Evolutionary conservation across 139 green algal species (phyloP), one percentile per base, ranked within the genome.

Genomic region (Closterium sp.): DNA sequence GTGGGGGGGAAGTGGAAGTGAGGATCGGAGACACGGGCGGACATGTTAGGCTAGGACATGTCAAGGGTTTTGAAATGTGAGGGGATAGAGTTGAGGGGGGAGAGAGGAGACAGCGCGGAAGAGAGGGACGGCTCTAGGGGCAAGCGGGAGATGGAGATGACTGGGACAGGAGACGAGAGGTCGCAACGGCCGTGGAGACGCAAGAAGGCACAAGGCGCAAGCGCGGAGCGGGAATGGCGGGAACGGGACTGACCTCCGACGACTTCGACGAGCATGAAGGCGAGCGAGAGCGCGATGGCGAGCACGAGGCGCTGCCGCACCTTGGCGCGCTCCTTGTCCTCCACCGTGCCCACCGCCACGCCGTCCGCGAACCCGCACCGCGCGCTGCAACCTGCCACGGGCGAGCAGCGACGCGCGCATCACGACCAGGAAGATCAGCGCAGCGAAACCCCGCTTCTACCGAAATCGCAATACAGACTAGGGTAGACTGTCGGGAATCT

Each of bases 191-290:
- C n/a, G n/a, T n/a, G 86, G 30, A 55, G 32, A 12, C n/a, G 21
- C 30, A 89, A 38, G 30, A 86, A 16, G n/a, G 32, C 19, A 33
- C 32, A 12, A 3, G 33, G 66, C 28, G 3, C n/a, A 25, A 66
- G 84, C 31, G 69, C 23, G 89, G 31, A 69, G 89, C 43, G 84
- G 76, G 55, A 91, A 21, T 21, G 28, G 25, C 21, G 89, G 28
- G 31, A 28, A n/a, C 16, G 4, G 12, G 34, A 33, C 31, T 91
- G 21, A 93, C 90, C 90, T 93, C 90, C 90, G 8, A 93, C 34
- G 30, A 93, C 38, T 87, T 93, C 90, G 28, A 93, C 85, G 23
- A 91, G 3, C 90, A 93, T 93, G 85, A 93, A 93, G 69, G 33
- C 69, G 33, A 93, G 38, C 66, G 85, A 91, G 33, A 93, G 90